phyloP scores from a whole-genome alignment of 2,329 filamentous ascomycete genomes.

The Fusarium sp. region DNA sequence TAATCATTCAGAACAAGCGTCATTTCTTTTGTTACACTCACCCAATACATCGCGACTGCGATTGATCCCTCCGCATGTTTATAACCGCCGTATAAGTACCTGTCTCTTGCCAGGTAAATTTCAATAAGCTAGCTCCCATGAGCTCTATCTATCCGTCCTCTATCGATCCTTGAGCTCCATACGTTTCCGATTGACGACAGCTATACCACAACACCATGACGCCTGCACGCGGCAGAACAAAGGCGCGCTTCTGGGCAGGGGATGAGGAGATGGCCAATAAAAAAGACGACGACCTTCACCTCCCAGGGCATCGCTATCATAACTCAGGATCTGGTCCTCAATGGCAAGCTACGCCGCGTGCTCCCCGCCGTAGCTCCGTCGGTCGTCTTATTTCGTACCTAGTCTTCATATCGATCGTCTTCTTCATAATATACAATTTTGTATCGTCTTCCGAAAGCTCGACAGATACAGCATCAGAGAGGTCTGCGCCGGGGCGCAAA shows the following conservation, averaged over 20 bases:
- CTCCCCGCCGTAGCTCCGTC: conserved; percentile 63
- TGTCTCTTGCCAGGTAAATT: conserved; percentile 8
- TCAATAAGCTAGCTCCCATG: conserved; percentile 29
- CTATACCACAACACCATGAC: conserved; percentile 52
- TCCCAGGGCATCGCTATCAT: conserved; percentile 44
- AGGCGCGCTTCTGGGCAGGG: conserved; percentile 58
- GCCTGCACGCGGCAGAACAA: conserved; percentile 47
- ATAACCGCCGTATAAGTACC: conserved; percentile 1
- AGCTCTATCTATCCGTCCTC: conserved; percentile 21
- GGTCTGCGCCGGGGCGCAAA: conserved; percentile 6
- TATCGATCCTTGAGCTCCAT: conserved; percentile 4
- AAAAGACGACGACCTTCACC: conserved; percentile 67
- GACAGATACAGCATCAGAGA: conserved; percentile 16
- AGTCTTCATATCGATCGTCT: conserved; percentile 67
- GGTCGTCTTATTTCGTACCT: conserved; percentile 66
- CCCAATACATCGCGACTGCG: not conserved
- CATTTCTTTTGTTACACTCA: not conserved
- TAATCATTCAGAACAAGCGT: not conserved
- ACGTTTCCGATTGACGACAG: not conserved
- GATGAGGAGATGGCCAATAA: conserved; percentile 67
- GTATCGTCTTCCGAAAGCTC: conserved; percentile 49
- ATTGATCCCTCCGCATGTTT: conserved; percentile 15
- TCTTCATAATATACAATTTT: conserved; percentile 56
- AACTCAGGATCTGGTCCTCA: conserved; percentile 45
- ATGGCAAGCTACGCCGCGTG: conserved; percentile 57